These are phyloP conservation scores for Gymnopus androsaceus DNA, from an alignment of 1,284 basidiomycete species.

Conservation along the genomic window DNA sequence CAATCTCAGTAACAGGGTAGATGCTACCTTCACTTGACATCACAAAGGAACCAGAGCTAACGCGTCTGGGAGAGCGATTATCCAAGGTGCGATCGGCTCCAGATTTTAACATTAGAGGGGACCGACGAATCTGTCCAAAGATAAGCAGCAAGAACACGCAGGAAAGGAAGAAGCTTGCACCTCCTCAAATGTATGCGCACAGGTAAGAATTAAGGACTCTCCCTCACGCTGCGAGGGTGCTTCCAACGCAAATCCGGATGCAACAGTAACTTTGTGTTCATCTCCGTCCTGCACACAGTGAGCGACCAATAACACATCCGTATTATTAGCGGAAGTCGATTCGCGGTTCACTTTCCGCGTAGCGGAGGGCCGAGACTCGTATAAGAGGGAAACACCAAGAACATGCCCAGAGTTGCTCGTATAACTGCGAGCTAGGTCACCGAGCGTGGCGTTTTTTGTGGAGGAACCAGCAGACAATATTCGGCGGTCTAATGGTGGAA, in stretches of 20 bases:
- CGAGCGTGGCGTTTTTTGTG: slow-evolving; percentile 15
- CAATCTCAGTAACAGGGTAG: slow-evolving; percentile 49
- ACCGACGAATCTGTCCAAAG: slow-evolving; percentile 45
- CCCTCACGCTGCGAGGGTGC: slow-evolving; percentile 29
- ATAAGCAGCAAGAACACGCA: slow-evolving; percentile 11
- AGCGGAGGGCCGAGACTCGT: slow-evolving; percentile 48
- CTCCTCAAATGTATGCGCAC: slow-evolving; percentile 71
- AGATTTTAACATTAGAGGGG: slow-evolving; percentile 34
- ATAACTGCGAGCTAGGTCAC: slow-evolving; percentile 40
- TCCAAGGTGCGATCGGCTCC: background rate
- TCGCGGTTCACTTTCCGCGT: slow-evolving; percentile 31
- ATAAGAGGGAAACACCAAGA: slow-evolving; percentile 46
- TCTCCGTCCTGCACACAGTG: slow-evolving; percentile 49
- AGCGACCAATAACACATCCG: slow-evolving; percentile 56
- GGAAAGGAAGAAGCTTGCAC: slow-evolving; percentile 33
- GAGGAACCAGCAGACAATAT: slow-evolving; percentile 4
- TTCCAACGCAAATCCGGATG: slow-evolving; percentile 64
- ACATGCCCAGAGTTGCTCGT: slow-evolving; percentile 42
- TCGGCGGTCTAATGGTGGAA: slow-evolving; percentile 2
- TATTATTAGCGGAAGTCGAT: slow-evolving; percentile 11
- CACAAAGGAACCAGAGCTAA: slow-evolving; percentile 48
- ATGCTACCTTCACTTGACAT: slow-evolving; percentile 31
- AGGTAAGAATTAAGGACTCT: slow-evolving; percentile 54
- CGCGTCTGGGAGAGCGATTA: slow-evolving; percentile 15
- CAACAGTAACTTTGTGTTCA: slow-evolving; percentile 53